A percentile compares a stretch with the other conserved stretches of the same genome.
Conservation (phyloP, 108 stramenopile species). For the Parietichytrium sp. region DNA sequence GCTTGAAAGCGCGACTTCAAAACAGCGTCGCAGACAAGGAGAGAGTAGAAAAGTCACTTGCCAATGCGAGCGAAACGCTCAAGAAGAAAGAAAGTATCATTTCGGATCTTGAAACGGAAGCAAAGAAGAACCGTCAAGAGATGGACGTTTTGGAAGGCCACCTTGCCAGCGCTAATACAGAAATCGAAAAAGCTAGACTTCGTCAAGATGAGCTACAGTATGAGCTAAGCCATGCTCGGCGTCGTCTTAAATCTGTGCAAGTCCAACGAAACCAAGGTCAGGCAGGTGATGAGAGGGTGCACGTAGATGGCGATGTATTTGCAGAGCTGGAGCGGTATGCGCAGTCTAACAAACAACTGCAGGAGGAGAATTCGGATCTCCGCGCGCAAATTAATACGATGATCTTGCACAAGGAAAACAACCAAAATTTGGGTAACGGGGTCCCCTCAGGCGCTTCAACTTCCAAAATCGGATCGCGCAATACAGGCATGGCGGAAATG, state of each 20-base stretch:
- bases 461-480: no score
- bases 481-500: conserved; percentile 28
- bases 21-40: no score
- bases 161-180: no score
- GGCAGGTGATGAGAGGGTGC: background rate
- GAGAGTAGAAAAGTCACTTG: no score
- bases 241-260: background rate
- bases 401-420: no score
- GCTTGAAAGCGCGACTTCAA: no score
- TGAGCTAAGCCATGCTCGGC: background rate
- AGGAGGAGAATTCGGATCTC: background rate
- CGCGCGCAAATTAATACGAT: background rate
- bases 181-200: background rate
- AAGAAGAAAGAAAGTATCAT: no score
- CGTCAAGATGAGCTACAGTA: background rate
- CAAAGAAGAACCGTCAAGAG: no score
- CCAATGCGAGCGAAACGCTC: no score
- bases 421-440: no score
- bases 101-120: no score
- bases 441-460: background rate
- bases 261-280: conserved; percentile 17
- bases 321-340: background rate
- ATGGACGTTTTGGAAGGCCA: no score
- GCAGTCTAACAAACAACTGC: background rate
- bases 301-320: background rate